Evolutionary conservation across 257 asterid species (phyloP), one percentile per base, ranked within the genome.

Genomic region (Coffea canephora): DNA sequence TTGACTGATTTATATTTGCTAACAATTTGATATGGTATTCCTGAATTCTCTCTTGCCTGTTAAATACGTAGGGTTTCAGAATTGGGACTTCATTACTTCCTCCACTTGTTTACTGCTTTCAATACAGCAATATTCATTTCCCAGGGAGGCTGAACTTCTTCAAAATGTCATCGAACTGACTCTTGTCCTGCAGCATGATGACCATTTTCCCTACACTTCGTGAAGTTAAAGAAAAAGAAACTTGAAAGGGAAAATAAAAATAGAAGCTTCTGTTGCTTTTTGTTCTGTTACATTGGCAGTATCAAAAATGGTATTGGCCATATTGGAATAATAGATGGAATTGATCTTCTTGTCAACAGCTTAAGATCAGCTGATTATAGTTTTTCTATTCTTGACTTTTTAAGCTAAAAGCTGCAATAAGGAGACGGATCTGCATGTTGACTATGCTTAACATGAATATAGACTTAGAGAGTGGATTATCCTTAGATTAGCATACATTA

Each of bases 231-330:
- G 67, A 1, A 57, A 19, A 61, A 19, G 66, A 52, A 52, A 27
- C 48, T 70, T 39, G 27, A 4, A 39, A 39, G 43, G 48, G 9
- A 23, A 19, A 36, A 57, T 27, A 67, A 67, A 49, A 34, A 62
- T 62, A 80, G 25, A 49, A 27, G 70, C 43, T 52, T 72, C 83
- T 71, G 78, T n/a, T 61, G 43, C 82, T 79, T 79, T 50, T n/a
- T 16, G n/a, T 15, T 46, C 57, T 27, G 19, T 21, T 71, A 27
- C 25, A 36, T 25, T 67, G 48, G 27, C 31, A 23, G 43, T 10
- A 23, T 74, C 55, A n/a, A 41, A 59, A 39, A 59, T 21, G 8
- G 52, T 8, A 41, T 59, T 36, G 39, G 41, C 25, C 1, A 41
- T 23, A 59, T 41, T 50, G 41, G 18, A 64, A 64, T 11, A 11